Percentiles rank a stretch among this genome's conserved stretches.
phyloP scores from a whole-genome alignment of 257 asterid species.

The Solanum appendiculatum region DNA sequence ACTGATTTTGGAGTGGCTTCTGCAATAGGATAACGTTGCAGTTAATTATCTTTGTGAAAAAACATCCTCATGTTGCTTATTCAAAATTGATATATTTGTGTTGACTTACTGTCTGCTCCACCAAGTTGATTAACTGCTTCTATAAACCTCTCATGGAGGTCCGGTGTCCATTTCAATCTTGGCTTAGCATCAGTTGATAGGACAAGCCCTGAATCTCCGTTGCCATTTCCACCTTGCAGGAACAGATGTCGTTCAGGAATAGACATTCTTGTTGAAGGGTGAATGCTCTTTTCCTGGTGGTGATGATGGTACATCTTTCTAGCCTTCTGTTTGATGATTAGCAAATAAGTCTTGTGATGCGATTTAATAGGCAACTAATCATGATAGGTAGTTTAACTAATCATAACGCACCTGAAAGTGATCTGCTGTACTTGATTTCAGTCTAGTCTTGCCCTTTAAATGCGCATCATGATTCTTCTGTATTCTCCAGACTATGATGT shows the following conservation, averaged over 20 bases:
- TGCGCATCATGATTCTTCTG: conserved; percentile 13
- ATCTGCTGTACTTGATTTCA: not conserved
- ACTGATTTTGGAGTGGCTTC: conserved; percentile 99
- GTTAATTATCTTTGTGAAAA: conserved; percentile 16
- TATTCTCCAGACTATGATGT: conserved; percentile 8
- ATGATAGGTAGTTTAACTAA: not conserved
- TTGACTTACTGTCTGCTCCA: conserved; percentile 92
- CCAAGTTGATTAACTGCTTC: conserved; percentile 97
- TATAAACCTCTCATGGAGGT: conserved; percentile 75
- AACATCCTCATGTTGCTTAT: conserved; percentile 4
- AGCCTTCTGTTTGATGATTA: conserved; percentile 17
- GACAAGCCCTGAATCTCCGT: conserved; percentile 81
- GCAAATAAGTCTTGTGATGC: conserved; percentile 7
- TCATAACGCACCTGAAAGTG: not conserved
- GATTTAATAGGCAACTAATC: not conserved
- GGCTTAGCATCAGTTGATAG: conserved; percentile 63
- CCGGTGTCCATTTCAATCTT: conserved; percentile 91
- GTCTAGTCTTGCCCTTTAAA: conserved; percentile 24
- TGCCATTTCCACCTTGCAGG: conserved; percentile 55
- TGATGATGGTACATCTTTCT: conserved; percentile 59
- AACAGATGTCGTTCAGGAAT: conserved; percentile 57
- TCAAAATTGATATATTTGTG: not conserved
- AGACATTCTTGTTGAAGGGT: conserved; percentile 51
- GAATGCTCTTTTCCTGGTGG: conserved; percentile 54
- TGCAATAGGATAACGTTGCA: conserved; percentile 26